These are phyloP conservation scores for Kurtzmaniella quercitrusa DNA, from an alignment of 1,139 yeast species.

Conservation along the genomic window DNA sequence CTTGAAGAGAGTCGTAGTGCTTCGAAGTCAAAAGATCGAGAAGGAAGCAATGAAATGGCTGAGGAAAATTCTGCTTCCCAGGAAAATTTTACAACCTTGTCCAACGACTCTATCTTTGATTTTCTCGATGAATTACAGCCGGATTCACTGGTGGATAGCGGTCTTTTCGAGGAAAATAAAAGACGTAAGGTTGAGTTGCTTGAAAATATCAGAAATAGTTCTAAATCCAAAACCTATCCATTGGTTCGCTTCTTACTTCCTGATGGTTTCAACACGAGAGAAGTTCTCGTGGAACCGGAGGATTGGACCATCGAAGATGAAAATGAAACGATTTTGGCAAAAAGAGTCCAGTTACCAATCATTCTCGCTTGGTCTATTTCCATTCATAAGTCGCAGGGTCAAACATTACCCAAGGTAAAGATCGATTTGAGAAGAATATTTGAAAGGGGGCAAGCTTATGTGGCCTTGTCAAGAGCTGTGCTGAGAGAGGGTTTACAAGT, in stretches of 20 bases:
- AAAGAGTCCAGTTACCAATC: constrained; percentile 64
- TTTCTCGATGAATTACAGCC: constrained; percentile 13
- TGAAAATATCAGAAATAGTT: constrained; percentile 14
- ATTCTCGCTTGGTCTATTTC: constrained; percentile 94
- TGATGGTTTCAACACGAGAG: constrained; percentile 63
- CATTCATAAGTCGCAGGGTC: constrained; percentile 96
- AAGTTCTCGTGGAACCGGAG: constrained; percentile 50
- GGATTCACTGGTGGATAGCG: constrained; percentile 9
- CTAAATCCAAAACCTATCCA: constrained; percentile 50
- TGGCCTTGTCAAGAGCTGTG: constrained; percentile 84
- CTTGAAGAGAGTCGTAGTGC: constrained; percentile 8
- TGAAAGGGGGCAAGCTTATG: constrained; percentile 95
- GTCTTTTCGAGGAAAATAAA: constrained; percentile 11
- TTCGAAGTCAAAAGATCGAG: neutral
- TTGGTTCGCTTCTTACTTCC: constrained; percentile 70
- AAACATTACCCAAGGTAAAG: constrained; percentile 75
- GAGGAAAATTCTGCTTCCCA: constrained; percentile 8
- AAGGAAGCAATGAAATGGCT: constrained; percentile 1
- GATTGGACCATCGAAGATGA: constrained; percentile 43
- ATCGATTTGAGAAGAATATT: constrained; percentile 77
- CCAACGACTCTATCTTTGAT: constrained; percentile 19
- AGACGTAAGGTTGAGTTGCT: constrained; percentile 19
- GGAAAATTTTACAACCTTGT: constrained; percentile 4
- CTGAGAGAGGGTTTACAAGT: constrained; percentile 78
- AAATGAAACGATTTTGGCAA: constrained; percentile 22